These are phyloP conservation scores for Dittrichia graveolens DNA, from an alignment of 129 eudicot species.

Conservation along the genomic window DNA sequence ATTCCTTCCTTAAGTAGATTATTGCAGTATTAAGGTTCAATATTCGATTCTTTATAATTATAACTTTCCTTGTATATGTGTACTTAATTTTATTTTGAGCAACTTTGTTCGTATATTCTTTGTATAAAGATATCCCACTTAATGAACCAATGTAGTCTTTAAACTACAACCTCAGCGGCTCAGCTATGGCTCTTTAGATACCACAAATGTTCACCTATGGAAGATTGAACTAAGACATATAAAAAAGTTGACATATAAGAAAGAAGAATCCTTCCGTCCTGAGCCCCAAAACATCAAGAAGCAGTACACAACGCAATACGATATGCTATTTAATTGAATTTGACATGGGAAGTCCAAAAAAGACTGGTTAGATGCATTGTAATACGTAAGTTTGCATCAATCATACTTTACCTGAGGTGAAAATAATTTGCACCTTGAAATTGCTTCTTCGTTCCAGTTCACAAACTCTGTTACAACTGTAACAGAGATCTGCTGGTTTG, in stretches of 20 bases:
- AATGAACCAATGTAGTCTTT: neutral
- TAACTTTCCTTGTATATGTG: neutral
- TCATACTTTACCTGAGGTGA: slow-evolving; percentile 59
- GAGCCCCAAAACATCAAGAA: slow-evolving; percentile 6
- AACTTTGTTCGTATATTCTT: neutral
- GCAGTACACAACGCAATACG: neutral
- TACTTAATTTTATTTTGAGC: neutral
- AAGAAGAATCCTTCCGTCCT: slow-evolving; percentile 16
- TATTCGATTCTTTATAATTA: neutral
- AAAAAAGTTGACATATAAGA: slow-evolving; percentile 11
- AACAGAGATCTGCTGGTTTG: slow-evolving; percentile 58
- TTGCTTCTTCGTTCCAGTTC: slow-evolving; percentile 91
- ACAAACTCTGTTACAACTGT: slow-evolving; percentile 92
- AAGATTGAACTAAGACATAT: neutral
- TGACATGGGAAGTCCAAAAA: slow-evolving; percentile 9
- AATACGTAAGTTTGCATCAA: slow-evolving; percentile 18
- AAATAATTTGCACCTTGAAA: slow-evolving; percentile 69
- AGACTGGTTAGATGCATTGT: slow-evolving; percentile 7
- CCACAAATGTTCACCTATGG: slow-evolving; percentile 1
- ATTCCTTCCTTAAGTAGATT: neutral
- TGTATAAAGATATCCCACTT: neutral
- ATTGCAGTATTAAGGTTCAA: neutral
- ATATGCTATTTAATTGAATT: neutral
- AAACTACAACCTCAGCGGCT: too few relatives aligned
- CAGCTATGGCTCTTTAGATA: neutral